Base-by-base conservation (phyloP, 2,329 filamentous ascomycete species). In the Raffaelea arxii region DNA sequence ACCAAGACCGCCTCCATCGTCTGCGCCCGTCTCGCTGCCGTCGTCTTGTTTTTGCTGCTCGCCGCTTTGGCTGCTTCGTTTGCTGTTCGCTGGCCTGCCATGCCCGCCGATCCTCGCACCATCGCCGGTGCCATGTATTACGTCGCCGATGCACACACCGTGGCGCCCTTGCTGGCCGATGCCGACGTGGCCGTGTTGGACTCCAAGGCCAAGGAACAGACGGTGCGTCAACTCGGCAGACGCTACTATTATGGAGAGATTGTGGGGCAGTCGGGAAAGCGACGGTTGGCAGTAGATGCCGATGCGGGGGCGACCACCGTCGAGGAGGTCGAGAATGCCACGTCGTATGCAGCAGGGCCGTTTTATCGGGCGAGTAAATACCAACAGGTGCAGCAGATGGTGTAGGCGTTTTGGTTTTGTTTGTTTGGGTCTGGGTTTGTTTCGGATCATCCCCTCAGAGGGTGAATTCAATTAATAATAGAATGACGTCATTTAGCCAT, bases 101-200 rank as follows among this genome's bases (percentile, higher is more conserved):
- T 74, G 61, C 66, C 69, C 0, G 63, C 71, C 2, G 69, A 73
- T 18, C 71, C 70, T 19, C 67, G 68, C 21, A 70, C 61, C 1
- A 60, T 75, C 9, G 68, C 65, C 0, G 70, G 70, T 4, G 58
- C 65, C 4, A 60, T 73, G 64, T 69, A 66, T 52, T 70, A 71
- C 36, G 62, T 68, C 0, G 56, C 55, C n/a, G 55, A 55, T 45
- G 52, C 51, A 42, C 50, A 54, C 46, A 48, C 62, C 55, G 48
- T 60, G 32, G 53, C 54, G 22, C 55, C 56, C n/a, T 42, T 30
- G 7, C 48, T 62, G 22, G 50, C 49, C 22, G 55, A 57, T 24
- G 48, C 58, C 18, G 51, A 51, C 30, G 38, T 63, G 30, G 52
- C 52, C 18, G 25, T 42, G 27, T 43, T 65, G 49, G 49, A 53